phyloP scores from a whole-genome alignment of 225 moss, liverwort and hornwort species.

The Pseudisothecium myosuroides region DNA sequence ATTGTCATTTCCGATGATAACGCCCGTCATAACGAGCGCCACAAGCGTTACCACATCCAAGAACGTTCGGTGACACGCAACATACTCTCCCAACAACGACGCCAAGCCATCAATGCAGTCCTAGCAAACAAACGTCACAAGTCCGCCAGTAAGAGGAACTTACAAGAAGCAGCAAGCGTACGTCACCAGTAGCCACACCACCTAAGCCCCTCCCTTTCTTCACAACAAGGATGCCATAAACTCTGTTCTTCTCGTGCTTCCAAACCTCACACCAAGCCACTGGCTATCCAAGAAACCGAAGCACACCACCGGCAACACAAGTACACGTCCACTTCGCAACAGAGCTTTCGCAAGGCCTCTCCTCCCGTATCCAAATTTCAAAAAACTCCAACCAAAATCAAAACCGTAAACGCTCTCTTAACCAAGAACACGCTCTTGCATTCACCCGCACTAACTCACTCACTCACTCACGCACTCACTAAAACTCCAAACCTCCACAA shows the following conservation, averaged over 20 bases:
- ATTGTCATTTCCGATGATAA: neutral
- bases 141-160: neutral
- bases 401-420: neutral
- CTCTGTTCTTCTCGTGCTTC: neutral
- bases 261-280: neutral
- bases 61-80: neutral
- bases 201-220: neutral
- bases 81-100: neutral
- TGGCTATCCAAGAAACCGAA: neutral
- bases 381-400: neutral
- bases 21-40: neutral
- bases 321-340: neutral
- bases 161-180: neutral
- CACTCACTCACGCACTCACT: neutral
- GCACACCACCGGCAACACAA: neutral
- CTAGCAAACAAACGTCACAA: neutral
- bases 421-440: neutral
- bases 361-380: neutral
- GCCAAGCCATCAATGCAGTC: neutral
- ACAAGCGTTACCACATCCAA: neutral
- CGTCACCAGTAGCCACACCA: neutral
- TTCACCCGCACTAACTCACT: neutral
- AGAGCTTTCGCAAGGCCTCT: neutral
- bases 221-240: neutral
- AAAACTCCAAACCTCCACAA: neutral